Base-by-base conservation (phyloP, 1,284 basidiomycete species). In the Fomitopsis palustris region DNA sequence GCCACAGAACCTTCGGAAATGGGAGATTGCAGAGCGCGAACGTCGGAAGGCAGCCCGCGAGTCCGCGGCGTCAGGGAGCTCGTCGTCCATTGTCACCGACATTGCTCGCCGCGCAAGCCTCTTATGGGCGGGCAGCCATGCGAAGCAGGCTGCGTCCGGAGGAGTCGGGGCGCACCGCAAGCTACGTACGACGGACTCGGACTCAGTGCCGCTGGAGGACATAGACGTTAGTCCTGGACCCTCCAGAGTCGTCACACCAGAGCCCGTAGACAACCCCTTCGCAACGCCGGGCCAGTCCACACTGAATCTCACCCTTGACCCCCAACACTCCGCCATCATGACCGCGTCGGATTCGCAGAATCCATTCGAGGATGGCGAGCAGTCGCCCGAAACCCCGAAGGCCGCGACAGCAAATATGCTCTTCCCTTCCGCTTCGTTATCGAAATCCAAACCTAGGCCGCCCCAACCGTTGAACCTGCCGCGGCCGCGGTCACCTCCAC, bases 11-110 rank as follows among this genome's bases (percentile, higher is more conserved):
- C 77, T 92, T 21, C 79, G 80, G 60, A 81, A 81, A 42, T 92
- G 89, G 90, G 90, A 92, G 64, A 72, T 83, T 47, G 82, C 82
- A 37, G 90, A 92, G 69, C 81, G 87, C 35, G 83, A 84, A 65
- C 80, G 87, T 61, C 81, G 88, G 72, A 87, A 82, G 71, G 76
- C 78, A n/a, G 81, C 78, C 4, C 81, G 88, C 53, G 84, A 82
- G 56, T 84, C 85, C 7, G 59, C 64, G 38, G 64, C 67, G 12
- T 61, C 70, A 5, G 63, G 65, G 4, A 58, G 69, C 16, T 60
- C 76, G 0, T 70, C 79, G 1, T 85, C 86, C 7, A 67, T 89
- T 25, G 70, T 87, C 37, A 74, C 76, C 10, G 80, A 81, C 59
- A 79, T 87, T 56, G 79, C 82, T 14, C 78, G 79, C 51, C 79